Evolutionary conservation across 148 eudicot species (phyloP).

Genomic region (Vaccinium myrtillus): DNA sequence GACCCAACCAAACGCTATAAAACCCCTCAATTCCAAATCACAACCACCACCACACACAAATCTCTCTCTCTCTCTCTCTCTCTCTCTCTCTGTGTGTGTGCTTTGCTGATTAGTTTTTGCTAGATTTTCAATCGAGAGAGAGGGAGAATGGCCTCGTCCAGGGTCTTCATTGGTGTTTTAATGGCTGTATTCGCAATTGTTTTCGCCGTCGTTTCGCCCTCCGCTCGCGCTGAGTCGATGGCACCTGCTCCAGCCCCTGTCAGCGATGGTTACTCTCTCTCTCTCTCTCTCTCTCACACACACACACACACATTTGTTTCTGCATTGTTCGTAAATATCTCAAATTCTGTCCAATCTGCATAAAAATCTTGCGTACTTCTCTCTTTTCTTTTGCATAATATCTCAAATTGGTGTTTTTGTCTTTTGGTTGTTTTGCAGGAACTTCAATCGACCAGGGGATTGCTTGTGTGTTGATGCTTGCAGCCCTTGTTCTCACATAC

Average conservation of each 20-base stretch:
- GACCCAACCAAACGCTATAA: background rate
- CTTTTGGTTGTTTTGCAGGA: constrained; percentile 22
- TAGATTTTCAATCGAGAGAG: background rate
- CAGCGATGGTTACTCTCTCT: constrained; percentile 24
- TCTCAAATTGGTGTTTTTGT: background rate
- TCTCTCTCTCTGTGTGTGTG: background rate
- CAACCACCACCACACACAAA: background rate
- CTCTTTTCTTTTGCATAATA: too few relatives aligned
- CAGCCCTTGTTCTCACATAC: constrained; percentile 43
- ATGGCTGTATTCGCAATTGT: constrained; percentile 14
- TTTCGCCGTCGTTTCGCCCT: constrained; percentile 8
- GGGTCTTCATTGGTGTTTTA: background rate
- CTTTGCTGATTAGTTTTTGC: background rate
- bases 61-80: background rate
- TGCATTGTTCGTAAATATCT: background rate
- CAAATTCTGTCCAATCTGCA: too few relatives aligned
- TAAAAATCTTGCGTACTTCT: too few relatives aligned
- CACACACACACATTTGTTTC: too few relatives aligned
- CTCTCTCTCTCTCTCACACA: background rate
- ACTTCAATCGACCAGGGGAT: constrained; percentile 43
- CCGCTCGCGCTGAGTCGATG: constrained; percentile 23
- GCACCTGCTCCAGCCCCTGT: constrained; percentile 41
- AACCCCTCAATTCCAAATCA: background rate
- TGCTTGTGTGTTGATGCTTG: constrained; percentile 40
- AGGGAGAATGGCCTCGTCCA: constrained; percentile 3